Conservation (phyloP, 257 asterid genomes). For the Rehmannia glutinosa region DNA sequence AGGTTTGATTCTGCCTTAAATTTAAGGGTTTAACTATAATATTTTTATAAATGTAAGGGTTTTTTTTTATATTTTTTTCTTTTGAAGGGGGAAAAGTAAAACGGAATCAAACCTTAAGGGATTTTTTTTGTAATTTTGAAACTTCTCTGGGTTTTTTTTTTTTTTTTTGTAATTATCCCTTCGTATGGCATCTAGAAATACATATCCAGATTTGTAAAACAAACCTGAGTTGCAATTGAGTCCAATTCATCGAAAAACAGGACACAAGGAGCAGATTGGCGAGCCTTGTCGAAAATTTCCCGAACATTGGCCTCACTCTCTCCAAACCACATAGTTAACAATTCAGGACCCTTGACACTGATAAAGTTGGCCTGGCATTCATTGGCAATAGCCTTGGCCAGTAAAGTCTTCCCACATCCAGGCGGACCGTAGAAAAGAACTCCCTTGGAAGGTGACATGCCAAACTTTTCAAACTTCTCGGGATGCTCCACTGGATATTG, state of each 20-base stretch:
- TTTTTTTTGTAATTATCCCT: too few species aligned
- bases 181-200: background rate
- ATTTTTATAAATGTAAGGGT: too few species aligned
- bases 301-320: conserved; percentile 96
- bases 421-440: conserved; percentile 94
- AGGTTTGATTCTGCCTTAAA: too few species aligned
- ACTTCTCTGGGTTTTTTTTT: too few species aligned
- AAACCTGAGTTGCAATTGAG: conserved; percentile 93
- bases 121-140: too few species aligned
- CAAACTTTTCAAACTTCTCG: conserved; percentile 90
- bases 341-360: conserved; percentile 87
- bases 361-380: conserved; percentile 95
- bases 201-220: background rate
- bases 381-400: conserved; percentile 91
- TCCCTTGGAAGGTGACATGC: conserved; percentile 96
- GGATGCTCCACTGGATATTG: conserved; percentile 99
- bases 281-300: conserved; percentile 89
- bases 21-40: too few species aligned
- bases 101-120: too few species aligned
- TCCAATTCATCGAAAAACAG: conserved; percentile 91
- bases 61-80: too few species aligned
- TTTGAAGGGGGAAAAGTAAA: too few species aligned
- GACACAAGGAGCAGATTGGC: conserved; percentile 90
- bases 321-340: conserved; percentile 97
- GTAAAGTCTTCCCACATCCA: conserved; percentile 85